Percentiles rank a stretch among this genome's conserved stretches.
Evolutionary conservation across 148 eudicot species (phyloP).

Genomic region (Camellia sinensis): DNA sequence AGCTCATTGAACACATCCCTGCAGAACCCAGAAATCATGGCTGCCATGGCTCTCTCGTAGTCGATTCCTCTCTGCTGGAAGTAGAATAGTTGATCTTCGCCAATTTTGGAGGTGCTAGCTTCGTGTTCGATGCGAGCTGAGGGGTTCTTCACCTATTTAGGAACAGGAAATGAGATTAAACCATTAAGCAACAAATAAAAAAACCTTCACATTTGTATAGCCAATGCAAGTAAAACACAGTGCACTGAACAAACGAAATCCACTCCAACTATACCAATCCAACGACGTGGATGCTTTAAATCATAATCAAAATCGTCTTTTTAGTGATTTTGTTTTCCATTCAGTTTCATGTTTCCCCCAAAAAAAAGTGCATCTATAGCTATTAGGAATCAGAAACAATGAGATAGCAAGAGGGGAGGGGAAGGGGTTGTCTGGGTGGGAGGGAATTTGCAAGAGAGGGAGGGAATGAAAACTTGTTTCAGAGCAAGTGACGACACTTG

Average conservation of each 20-base stretch:
- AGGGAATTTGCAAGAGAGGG: no score
- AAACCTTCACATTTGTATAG: neutral
- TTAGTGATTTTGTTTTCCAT: no score
- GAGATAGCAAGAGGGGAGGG: no score
- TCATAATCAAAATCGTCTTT: no score
- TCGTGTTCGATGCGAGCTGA: conserved; percentile 74
- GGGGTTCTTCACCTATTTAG: conserved; percentile 62
- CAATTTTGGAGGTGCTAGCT: conserved; percentile 92
- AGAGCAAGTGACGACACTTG: no score
- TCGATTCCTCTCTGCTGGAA: conserved; percentile 85
- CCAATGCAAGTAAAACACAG: neutral
- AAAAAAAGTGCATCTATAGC: no score
- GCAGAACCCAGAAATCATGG: conserved; percentile 93
- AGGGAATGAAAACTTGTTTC: no score
- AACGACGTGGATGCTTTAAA: no score
- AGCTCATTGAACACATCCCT: conserved; percentile 84
- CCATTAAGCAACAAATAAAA: neutral
- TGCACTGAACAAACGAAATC: neutral
- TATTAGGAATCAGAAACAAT: no score
- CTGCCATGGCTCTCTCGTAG: conserved; percentile 74
- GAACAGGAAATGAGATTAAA: neutral
- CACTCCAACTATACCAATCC: no score
- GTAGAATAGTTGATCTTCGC: conserved; percentile 84
- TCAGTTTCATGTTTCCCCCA: no score
- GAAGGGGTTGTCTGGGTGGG: no score